phyloP scores from a whole-genome alignment of 345 rosid species.

The Linum tenue region DNA sequence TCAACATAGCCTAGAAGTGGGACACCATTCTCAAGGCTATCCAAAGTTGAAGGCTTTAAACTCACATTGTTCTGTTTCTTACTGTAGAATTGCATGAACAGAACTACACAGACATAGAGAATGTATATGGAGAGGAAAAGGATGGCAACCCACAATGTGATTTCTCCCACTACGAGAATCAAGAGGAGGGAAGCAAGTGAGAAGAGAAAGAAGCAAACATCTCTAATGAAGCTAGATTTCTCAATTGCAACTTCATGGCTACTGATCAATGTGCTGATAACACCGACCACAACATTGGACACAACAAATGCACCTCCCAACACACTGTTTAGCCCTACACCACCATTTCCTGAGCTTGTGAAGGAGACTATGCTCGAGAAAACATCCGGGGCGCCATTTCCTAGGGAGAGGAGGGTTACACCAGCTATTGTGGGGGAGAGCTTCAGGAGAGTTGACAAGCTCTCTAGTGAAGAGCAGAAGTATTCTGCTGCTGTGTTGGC shows the following conservation, averaged over 20 bases:
- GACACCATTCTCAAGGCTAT: slow-evolving; percentile 24
- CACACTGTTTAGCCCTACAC: slow-evolving; percentile 68
- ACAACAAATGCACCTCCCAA: slow-evolving; percentile 82
- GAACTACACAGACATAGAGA: slow-evolving; percentile 53
- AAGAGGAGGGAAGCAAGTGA: slow-evolving; percentile 50
- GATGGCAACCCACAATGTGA: slow-evolving; percentile 54
- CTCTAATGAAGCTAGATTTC: slow-evolving; percentile 59
- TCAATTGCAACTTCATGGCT: slow-evolving; percentile 39
- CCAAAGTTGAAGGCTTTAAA: slow-evolving; percentile 2
- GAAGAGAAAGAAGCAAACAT: slow-evolving; percentile 55
- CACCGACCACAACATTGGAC: slow-evolving; percentile 68
- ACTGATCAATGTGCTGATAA: slow-evolving; percentile 40
- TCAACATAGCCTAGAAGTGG: slow-evolving; percentile 47
- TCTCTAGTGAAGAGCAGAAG: slow-evolving; percentile 73
- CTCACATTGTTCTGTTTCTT: slow-evolving; percentile 1
- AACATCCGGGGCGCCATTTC: slow-evolving; percentile 88
- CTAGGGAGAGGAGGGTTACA: slow-evolving; percentile 72
- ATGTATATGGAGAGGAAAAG: slow-evolving; percentile 52
- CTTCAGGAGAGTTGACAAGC: slow-evolving; percentile 55
- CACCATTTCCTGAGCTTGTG: slow-evolving; percentile 50
- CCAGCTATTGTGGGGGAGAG: slow-evolving; percentile 88
- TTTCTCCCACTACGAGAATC: slow-evolving; percentile 42
- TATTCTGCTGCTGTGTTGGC: slow-evolving; percentile 75
- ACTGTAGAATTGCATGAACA: slow-evolving; percentile 33
- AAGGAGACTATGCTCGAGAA: slow-evolving; percentile 79